These are phyloP conservation scores for Trametes punicea DNA, from an alignment of 768 basidiomycete species.

Conservation along the genomic window DNA sequence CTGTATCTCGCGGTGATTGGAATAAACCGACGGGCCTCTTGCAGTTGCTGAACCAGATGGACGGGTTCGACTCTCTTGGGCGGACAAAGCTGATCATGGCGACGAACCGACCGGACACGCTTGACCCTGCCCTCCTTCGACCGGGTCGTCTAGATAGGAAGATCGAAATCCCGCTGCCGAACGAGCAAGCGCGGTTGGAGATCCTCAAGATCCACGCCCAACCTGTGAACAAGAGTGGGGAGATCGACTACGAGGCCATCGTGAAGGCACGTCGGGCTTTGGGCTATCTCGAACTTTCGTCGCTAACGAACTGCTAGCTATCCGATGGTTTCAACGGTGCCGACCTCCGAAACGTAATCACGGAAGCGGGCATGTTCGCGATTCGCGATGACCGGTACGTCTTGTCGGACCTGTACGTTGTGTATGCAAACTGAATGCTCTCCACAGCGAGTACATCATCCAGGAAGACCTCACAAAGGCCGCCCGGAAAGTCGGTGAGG, in stretches of 20 bases:
- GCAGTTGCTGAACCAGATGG: conserved; percentile 97
- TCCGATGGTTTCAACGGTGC: conserved; percentile 96
- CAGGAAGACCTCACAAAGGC: conserved; percentile 98
- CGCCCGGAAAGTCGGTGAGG: conserved; percentile 90
- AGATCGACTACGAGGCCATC: conserved; percentile 97
- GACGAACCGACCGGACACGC: conserved; percentile 97
- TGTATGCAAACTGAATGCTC: background rate
- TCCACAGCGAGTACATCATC: conserved; percentile 73
- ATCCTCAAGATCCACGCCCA: conserved; percentile 97
- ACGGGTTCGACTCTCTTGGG: conserved; percentile 97
- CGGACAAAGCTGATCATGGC: conserved; percentile 98
- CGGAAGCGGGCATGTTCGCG: conserved; percentile 97
- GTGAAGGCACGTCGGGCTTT: conserved; percentile 65
- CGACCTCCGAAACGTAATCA: conserved; percentile 91
- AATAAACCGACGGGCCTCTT: background rate
- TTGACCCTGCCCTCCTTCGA: conserved; percentile 94
- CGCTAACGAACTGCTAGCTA: conserved; percentile 41
- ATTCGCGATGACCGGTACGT: conserved; percentile 89
- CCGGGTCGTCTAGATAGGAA: conserved; percentile 96
- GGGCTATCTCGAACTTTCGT: background rate
- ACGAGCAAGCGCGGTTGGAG: conserved; percentile 93
- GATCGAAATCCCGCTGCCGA: conserved; percentile 96
- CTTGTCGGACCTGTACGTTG: background rate
- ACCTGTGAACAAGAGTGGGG: conserved; percentile 91
- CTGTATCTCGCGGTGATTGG: too few relatives aligned